A percentile compares a stretch with the other conserved stretches of the same genome.
phyloP scores from a whole-genome alignment of 345 rosid genomes.

The Populus nigra region DNA sequence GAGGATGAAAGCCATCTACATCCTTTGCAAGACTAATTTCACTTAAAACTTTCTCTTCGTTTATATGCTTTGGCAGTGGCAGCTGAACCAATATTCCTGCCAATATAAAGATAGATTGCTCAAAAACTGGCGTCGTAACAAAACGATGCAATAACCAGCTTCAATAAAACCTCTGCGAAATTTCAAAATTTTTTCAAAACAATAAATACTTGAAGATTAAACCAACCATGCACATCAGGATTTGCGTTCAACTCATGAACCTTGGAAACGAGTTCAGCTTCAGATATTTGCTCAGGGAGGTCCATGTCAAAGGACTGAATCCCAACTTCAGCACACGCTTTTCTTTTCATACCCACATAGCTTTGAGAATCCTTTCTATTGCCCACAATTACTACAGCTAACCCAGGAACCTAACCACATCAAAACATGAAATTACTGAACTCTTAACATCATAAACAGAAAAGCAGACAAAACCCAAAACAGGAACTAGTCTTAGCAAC shows the following conservation, averaged over 20 bases:
- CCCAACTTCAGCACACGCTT: slow-evolving; percentile 91
- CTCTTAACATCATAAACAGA: background rate
- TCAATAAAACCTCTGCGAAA: background rate
- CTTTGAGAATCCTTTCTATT: slow-evolving; percentile 79
- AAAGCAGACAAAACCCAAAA: background rate
- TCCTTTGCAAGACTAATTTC: slow-evolving; percentile 80
- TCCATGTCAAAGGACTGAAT: slow-evolving; percentile 70
- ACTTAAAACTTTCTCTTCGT: slow-evolving; percentile 74
- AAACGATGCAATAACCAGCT: background rate
- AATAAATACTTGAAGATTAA: slow-evolving; percentile 3
- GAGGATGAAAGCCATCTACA: slow-evolving; percentile 96
- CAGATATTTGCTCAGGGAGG: slow-evolving; percentile 71
- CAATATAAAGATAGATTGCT: slow-evolving; percentile 9
- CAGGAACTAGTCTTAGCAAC: background rate
- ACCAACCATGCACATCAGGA: slow-evolving; percentile 76
- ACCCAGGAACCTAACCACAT: slow-evolving; percentile 70
- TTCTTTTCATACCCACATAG: slow-evolving; percentile 87
- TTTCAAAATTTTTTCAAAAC: background rate
- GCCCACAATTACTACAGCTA: slow-evolving; percentile 88
- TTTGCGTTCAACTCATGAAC: slow-evolving; percentile 77
- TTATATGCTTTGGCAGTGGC: slow-evolving; percentile 80
- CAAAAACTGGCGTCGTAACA: background rate
- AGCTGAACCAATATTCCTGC: slow-evolving; percentile 92
- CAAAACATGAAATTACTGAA: background rate
- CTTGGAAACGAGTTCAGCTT: slow-evolving; percentile 69